Evolutionary conservation across 768 basidiomycete species (phyloP), one percentile per base, ranked within the genome.

Genomic region (Termitomyces sp.): DNA sequence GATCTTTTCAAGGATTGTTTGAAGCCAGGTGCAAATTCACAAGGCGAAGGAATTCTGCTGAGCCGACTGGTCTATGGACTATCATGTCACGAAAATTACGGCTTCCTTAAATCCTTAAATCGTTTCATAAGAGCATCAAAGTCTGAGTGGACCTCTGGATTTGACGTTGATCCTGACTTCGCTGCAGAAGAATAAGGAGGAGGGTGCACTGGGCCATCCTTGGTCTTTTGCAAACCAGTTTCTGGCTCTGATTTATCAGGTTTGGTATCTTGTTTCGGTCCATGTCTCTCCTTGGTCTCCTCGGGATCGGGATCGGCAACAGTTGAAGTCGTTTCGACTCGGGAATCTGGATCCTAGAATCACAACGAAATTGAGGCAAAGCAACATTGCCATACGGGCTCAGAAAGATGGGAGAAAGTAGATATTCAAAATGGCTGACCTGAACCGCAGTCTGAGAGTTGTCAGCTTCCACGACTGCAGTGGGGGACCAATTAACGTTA

Each of bases 81-180:
- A 26, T 4, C 13, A 33, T 53, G 26, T 18, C 8, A 18, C 13
- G 13, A 47, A 14, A 39, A 34, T 72, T 71, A 92, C 47, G 85
- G 84, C 74, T 91, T 92, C 78, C 95, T 97, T 65, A 97, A 73
- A 30, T 85, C 88, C 60, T 89, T 92, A 66, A 97, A 96, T 57
- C 95, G 84, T 69, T 82, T 85, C 51, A 87, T 76, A 50, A 97
- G 76, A 22, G 83, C 78, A 39, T 89, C 88, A 65, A 93, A 91
- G 57, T 89, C 88, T 64, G 93, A 87, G 67, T 84, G 82, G 50
- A 72, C 64, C 40, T 65, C 68, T 37, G 76, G 63, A 55, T 72
- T 59, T 27, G 68, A 57, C 10, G 65, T 50, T 36, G 68, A 63
- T 30, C 42, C 51, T 26, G 64, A 27, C 52, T 68, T 65, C 37